Evolutionary conservation across 441 rosid species (phyloP), one percentile per base, ranked within the genome.

Genomic region (Populus tomentosa): DNA sequence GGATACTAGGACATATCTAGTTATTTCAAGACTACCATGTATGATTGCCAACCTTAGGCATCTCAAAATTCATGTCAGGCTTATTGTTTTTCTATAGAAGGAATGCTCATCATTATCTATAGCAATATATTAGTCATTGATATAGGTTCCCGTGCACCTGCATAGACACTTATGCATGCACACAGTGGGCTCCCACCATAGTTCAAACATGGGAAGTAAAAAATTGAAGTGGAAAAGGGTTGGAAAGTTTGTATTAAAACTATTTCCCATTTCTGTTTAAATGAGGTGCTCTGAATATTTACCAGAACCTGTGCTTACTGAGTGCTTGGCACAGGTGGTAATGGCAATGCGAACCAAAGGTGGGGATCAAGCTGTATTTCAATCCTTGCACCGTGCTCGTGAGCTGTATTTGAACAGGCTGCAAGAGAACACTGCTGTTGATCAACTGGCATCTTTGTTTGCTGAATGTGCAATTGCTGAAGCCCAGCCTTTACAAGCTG

Each of bases 381-480:
- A 86, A 75, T 84, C 90, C 50, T 80, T 94, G 46, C 79, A 78
- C 75, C 94, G 93, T 62, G 97, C 98, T 66, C 98, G 94, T 61
- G 94, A 92, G 74, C 88, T 88, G 28, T 94, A 93, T 84, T 82
- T 76, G 71, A 85, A 66, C 65, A 85, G 84, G 82, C 71, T 89
- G 76, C 97, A 87, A 70, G 88, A 86, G 75, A 86, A 81, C 79
- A 71, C 91, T 75, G 82, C 88, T 13, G 86, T 87, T 18, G 98
- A 94, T 84, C 94, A 92, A 81, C 87, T 93, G 75, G 99, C 97
- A 79, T 84, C 97, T 84, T 78, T 94, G 84, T 96, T 96, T 77
- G 95, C 99, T 6, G 97, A 91, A 82, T 94, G 98, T 79, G 99
- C 89, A 18, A 93, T 96, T 78, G 93, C 88, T 5, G 98, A 92